Evolutionary conservation across 2,329 filamentous ascomycete species (phyloP).

Genomic region (Neonectria sp.): DNA sequence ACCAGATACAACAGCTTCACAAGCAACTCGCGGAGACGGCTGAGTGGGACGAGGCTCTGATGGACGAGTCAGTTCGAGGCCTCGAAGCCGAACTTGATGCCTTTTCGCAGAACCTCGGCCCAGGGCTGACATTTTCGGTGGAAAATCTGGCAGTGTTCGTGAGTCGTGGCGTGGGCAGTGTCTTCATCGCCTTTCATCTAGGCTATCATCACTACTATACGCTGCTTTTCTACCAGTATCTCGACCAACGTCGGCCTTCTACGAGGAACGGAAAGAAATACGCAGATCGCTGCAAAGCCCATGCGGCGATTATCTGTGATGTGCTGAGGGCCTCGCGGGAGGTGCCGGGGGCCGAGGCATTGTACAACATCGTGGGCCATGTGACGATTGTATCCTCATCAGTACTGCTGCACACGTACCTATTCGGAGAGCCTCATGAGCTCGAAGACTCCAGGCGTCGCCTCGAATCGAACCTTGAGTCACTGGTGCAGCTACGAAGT

Average conservation of each 20-base stretch:
- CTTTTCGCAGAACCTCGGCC: slow-evolving; percentile 44
- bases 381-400: slow-evolving; percentile 55
- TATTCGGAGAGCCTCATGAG: slow-evolving; percentile 52
- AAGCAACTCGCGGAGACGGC: slow-evolving; percentile 45
- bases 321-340: slow-evolving; percentile 48
- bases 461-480: slow-evolving; percentile 52
- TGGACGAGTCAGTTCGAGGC: slow-evolving; percentile 40
- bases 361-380: slow-evolving; percentile 54
- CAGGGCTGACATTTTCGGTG: slow-evolving; percentile 38
- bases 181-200: slow-evolving; percentile 53
- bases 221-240: slow-evolving; percentile 53
- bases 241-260: slow-evolving; percentile 49
- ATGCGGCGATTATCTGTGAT: slow-evolving; percentile 50
- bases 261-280: slow-evolving; percentile 50
- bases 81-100: slow-evolving; percentile 41
- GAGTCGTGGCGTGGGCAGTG: slow-evolving; percentile 46
- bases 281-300: slow-evolving; percentile 48
- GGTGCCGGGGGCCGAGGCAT: slow-evolving; percentile 42
- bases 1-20: slow-evolving; percentile 52
- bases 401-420: slow-evolving; percentile 52
- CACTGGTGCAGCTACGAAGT: slow-evolving; percentile 48
- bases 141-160: slow-evolving; percentile 48
- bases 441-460: slow-evolving; percentile 43
- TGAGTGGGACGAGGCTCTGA: slow-evolving; percentile 49
- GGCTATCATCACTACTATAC: slow-evolving; percentile 54